Percentiles rank a stretch among this genome's conserved stretches.
Evolutionary conservation across 495 filamentous ascomycete species (phyloP).

Genomic region (Trichoderma virens): DNA sequence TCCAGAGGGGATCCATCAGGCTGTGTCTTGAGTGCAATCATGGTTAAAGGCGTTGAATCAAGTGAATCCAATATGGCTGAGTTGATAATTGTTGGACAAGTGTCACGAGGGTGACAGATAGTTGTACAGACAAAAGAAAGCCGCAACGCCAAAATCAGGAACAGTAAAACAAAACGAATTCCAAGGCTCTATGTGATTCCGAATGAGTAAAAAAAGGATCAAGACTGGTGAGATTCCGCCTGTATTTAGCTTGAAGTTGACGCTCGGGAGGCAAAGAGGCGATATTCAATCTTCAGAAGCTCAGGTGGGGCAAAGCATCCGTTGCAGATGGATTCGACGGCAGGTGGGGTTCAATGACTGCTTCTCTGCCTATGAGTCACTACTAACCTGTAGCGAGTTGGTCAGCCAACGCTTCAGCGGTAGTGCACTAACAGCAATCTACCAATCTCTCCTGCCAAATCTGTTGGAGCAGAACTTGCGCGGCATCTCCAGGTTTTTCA

Average conservation of each 20-base stretch:
- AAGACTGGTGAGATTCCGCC: neutral
- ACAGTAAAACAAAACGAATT: neutral
- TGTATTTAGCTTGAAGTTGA: neutral
- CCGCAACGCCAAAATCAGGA: constrained; percentile 4
- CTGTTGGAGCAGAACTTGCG: neutral
- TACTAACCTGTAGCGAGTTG: neutral
- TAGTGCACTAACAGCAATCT: neutral
- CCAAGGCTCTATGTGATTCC: neutral
- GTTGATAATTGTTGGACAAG: neutral
- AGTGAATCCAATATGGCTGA: neutral
- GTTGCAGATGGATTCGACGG: too few species aligned
- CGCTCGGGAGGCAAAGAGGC: too few species aligned
- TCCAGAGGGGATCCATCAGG: constrained; percentile 13
- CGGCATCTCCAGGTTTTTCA: neutral
- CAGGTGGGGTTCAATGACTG: too few species aligned
- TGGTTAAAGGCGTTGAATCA: constrained; percentile 1
- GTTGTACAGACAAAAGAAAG: neutral
- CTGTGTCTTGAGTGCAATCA: constrained; percentile 23
- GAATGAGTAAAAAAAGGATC: neutral
- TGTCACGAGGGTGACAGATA: neutral
- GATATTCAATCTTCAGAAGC: too few species aligned
- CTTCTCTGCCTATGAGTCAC: constrained; percentile 1
- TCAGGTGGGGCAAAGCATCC: too few species aligned
- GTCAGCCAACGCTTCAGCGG: neutral
- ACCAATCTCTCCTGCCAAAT: neutral